Conservation (phyloP, 192 early-diverging fungal genomes). For the Kappamyces sp. region DNA sequence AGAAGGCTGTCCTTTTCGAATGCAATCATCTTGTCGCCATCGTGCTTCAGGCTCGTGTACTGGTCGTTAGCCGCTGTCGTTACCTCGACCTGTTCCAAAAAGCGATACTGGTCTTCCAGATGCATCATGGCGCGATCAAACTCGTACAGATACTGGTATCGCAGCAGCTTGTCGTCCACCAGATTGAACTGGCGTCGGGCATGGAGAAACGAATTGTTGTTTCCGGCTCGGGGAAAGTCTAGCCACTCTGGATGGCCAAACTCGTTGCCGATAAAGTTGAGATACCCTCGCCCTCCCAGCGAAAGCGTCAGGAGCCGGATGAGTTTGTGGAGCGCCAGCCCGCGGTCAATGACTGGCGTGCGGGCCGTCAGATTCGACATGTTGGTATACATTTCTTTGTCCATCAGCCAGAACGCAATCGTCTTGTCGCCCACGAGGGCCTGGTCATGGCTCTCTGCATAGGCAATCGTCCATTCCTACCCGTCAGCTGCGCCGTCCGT, state of each 20-base stretch:
- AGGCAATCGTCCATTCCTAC: conserved; percentile 91
- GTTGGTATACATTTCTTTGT: conserved; percentile 96
- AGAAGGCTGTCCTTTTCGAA: conserved; percentile 87
- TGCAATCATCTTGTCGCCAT: conserved; percentile 85
- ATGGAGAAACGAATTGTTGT: conserved; percentile 84
- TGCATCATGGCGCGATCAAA: conserved; percentile 83
- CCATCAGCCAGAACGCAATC: conserved; percentile 98
- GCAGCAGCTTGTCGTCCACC: conserved; percentile 74
- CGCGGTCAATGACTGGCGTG: conserved; percentile 92
- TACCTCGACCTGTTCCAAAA: conserved; percentile 57
- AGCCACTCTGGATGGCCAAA: conserved; percentile 99
- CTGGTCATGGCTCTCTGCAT: conserved; percentile 96
- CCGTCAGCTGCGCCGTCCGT: conserved; percentile 10
- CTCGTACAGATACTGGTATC: conserved; percentile 89
- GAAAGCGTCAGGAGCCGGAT: conserved; percentile 82
- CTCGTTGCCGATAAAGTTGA: conserved; percentile 97
- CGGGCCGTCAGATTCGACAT: conserved; percentile 76
- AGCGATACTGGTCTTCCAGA: conserved; percentile 64
- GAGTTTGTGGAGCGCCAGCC: conserved; percentile 93
- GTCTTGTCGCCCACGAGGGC: conserved; percentile 98
- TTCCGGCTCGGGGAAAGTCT: conserved; percentile 94
- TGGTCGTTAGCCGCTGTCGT: conserved; percentile 6
- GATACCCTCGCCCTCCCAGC: conserved; percentile 92
- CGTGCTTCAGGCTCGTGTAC: conserved; percentile 82
- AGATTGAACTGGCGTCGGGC: conserved; percentile 95